These are phyloP conservation scores for Monilinia polystroma DNA, from an alignment of 2,329 filamentous ascomycete genomes.

Conservation along the genomic window DNA sequence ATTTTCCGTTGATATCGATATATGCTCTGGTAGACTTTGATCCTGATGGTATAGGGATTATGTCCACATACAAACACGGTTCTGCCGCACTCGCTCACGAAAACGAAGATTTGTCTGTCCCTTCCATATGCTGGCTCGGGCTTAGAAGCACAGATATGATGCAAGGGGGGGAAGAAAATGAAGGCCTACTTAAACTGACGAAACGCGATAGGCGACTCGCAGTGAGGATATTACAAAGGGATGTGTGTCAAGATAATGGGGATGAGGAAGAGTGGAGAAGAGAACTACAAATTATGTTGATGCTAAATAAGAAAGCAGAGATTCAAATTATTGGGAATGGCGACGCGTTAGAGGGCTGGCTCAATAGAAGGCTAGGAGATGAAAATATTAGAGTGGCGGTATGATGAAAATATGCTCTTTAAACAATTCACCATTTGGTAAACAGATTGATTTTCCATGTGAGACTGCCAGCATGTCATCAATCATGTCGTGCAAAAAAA, in stretches of 20 bases:
- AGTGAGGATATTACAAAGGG: slow-evolving; percentile 50
- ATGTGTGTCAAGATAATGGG: slow-evolving; percentile 36
- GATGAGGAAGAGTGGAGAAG: slow-evolving; percentile 45
- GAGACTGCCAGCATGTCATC: background rate
- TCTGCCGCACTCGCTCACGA: slow-evolving; percentile 64
- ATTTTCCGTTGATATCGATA: slow-evolving; percentile 54
- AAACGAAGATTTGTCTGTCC: slow-evolving; percentile 47
- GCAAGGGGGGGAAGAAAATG: slow-evolving; percentile 1
- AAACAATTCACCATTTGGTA: background rate
- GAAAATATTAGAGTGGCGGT: background rate
- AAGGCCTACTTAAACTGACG: slow-evolving; percentile 19
- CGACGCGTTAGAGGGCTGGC: slow-evolving; percentile 34
- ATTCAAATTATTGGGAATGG: slow-evolving; percentile 65
- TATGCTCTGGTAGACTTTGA: slow-evolving; percentile 71
- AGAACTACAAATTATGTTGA: slow-evolving; percentile 71
- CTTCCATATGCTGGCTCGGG: slow-evolving; percentile 64
- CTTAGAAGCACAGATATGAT: slow-evolving; percentile 42
- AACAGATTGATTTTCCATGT: background rate
- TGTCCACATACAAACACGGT: slow-evolving; percentile 71
- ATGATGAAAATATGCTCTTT: background rate
- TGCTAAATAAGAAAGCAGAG: slow-evolving; percentile 73
- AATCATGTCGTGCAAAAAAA: background rate
- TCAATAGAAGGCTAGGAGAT: slow-evolving; percentile 32
- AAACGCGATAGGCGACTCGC: slow-evolving; percentile 55
- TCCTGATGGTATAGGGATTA: slow-evolving; percentile 71